A percentile compares a stretch with the other conserved stretches of the same genome.
Conservation (phyloP, 225 moss, liverwort and hornwort species). For the Pseudisothecium myosuroides region DNA sequence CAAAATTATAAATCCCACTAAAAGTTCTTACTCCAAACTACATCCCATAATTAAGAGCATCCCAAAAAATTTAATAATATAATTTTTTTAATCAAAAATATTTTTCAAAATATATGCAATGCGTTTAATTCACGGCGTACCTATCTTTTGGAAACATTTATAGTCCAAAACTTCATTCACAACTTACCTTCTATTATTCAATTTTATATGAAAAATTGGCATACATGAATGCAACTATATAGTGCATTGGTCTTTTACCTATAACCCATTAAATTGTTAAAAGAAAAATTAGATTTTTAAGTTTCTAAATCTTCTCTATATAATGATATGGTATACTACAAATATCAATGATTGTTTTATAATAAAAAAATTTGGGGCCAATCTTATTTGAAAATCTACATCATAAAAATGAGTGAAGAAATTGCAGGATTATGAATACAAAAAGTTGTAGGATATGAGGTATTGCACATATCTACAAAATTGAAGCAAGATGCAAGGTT, state of each 20-base stretch:
- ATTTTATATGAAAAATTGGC: background rate
- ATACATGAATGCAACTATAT: background rate
- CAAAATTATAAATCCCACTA: no score
- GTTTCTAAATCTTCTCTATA: background rate
- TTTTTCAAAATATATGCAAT: background rate
- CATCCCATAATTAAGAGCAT: background rate
- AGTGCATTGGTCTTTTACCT: background rate
- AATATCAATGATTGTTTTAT: background rate
- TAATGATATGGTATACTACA: background rate
- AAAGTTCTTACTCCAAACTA: accelerated
- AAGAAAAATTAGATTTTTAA: background rate
- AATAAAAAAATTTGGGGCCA: background rate
- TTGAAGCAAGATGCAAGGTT: background rate
- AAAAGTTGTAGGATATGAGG: background rate
- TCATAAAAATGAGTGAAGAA: accelerated
- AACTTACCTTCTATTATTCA: background rate
- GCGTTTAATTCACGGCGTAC: background rate
- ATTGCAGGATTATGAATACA: accelerated
- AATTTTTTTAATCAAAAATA: background rate
- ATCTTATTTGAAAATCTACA: background rate
- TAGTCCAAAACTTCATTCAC: background rate
- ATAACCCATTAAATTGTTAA: background rate
- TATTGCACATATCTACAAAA: background rate
- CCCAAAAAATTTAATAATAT: background rate
- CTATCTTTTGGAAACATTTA: background rate